Evolutionary conservation across 805 yeast species (phyloP), one percentile per base, ranked within the genome.

Genomic region (Middelhovenomyces tepae): DNA sequence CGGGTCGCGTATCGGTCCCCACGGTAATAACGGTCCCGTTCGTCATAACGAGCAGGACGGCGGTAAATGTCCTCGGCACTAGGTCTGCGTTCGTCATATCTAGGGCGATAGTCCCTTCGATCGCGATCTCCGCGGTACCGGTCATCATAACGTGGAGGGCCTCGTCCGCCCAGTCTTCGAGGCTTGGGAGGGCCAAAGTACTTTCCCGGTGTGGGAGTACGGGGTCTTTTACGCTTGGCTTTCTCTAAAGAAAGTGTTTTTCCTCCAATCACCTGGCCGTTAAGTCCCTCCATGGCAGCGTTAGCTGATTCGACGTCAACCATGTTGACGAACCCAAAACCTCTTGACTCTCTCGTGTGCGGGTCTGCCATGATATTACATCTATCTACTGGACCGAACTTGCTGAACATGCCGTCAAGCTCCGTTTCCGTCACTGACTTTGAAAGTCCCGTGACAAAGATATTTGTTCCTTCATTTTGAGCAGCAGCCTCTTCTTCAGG

Each of bases 291-390:
- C 11, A 64, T 47, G 1, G 73, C 75, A n/a, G 56, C 54, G 31
- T 58, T 60, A 35, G 71, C 72, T 2, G 54, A 53, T n/a, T 56
- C 64, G n/a, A 51, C 50, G n/a, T 59, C 52, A 25, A 39, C 48
- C 46, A 69, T 67, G 27, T 64, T 55, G 14, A 69, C 67, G 41
- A 71, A 71, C 6, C 75, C 77, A 48, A 66, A 70, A 1, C 75
- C 75, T 38, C 69, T 60, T 5, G 71, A 57, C 17, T 50, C 59
- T 2, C 60, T 54, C 1, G 72, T 57, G 26, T 50, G 59, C 1
- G 65, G 60, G 47, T 71, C 75, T 8, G 46, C 30, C 64, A 71
- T 66, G 32, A 71, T 59, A 37, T 64, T 68, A 20, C 41, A 32
- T 30, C 43, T 47, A 17, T 35, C 47, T 21, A 57, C 52, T 10